A percentile compares a stretch with the other conserved stretches of the same genome.
Conservation (phyloP, 495 filamentous ascomycete genomes). For the Hypoxylon fuscum region DNA sequence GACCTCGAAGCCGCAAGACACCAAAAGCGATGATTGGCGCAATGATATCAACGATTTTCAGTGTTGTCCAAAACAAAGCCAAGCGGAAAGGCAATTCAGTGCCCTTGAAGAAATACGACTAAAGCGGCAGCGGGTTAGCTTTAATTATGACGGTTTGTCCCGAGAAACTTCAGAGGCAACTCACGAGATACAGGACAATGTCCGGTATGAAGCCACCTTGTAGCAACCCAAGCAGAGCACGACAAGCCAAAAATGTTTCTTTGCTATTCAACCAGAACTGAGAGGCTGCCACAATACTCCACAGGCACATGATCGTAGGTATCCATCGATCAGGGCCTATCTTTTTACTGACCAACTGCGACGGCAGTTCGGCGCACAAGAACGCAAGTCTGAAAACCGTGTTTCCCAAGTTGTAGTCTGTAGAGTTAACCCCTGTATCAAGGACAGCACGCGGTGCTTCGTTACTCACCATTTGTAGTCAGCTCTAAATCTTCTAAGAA, state of each 20-base stretch:
- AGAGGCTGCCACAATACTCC: conserved; percentile 74
- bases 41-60: conserved; percentile 61
- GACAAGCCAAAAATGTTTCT: conserved; percentile 65
- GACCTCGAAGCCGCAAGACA: conserved; percentile 66
- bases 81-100: conserved; percentile 71
- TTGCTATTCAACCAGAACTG: conserved; percentile 70
- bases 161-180: no score
- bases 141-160: not conserved
- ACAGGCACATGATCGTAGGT: conserved; percentile 78
- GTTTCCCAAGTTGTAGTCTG: conserved; percentile 77
- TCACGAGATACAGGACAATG: conserved; percentile 64
- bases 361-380: conserved; percentile 74
- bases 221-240: conserved; percentile 72
- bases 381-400: conserved; percentile 75
- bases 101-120: conserved; percentile 71
- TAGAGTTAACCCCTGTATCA: not conserved
- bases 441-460: no score
- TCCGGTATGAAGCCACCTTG: conserved; percentile 69
- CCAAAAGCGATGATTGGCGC: conserved; percentile 71
- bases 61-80: conserved; percentile 72
- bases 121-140: not conserved
- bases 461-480: conserved; percentile 60
- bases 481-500: conserved; percentile 65
- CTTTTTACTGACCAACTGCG: conserved; percentile 77
- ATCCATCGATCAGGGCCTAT: conserved; percentile 80